Evolutionary conservation across 106 monocot species (phyloP), one percentile per base, ranked within the genome.

Genomic region (Acanthochlamys bracteata): DNA sequence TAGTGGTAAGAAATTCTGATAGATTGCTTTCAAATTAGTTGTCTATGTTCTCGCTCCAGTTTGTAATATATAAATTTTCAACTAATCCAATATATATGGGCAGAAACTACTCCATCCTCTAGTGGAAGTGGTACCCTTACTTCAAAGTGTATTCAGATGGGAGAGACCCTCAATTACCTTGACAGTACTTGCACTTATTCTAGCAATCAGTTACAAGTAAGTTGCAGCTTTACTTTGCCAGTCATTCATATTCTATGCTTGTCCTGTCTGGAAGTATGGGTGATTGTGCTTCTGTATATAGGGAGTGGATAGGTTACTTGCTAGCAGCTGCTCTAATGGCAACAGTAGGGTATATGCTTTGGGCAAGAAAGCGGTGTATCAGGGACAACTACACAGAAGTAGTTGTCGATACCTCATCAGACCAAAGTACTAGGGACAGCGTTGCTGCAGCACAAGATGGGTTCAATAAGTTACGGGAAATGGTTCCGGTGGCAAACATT

Each of bases 191-290:
- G 24, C 11, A 0, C 42, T 69, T 7, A 41, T 66, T 60, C 39
- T 84, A 10, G 0, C 78, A 12, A 74, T 80, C 65, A 82, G 69
- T 62, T 95, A 94, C 86, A 84, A 77, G 93, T 89, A 79, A 74
- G 78, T 63, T 22, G n/a, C 22, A 6, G 17, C 19, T 40, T 1
- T 15, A 12, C 49, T 12, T 14, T 2, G 9, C 10, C 12, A 49
- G 17, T 49, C 2, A 49, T 49, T 14, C 12, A 49, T 2, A 1
- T 49, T 49, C 10, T 14, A 49, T 2, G 10, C 12, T 49, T 49
- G 1, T 49, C 49, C 12, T 14, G 10, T 2, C 12, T 49, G 49
- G 12, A 49, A 14, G 12, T 4, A 49, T 49, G 12, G 11, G 17
- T 45, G 16, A 41, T 20, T 25, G 39, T 61, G 21, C 0, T 40